Base-by-base conservation (phyloP, 257 asterid genomes). In the Eustoma russellianum region DNA sequence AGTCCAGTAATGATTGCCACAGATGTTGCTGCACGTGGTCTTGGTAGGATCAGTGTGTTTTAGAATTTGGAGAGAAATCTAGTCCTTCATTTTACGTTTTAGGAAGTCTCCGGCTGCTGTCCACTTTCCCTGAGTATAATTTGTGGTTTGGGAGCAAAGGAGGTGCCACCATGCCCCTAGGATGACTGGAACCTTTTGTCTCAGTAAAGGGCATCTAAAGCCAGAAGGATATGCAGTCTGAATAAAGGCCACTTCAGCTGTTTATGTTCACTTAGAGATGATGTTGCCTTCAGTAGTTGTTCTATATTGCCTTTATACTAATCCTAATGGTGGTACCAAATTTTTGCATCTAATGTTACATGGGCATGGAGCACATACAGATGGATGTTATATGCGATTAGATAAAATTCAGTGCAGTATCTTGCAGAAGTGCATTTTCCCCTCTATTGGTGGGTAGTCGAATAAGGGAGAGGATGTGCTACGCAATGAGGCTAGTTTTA, bases 1-100 rank as follows among this genome's bases (percentile, higher is more conserved):
- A 85, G 70, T 73, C 88, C 95, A 52, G 72, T 89, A 75, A 85
- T 88, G 97, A 81, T 74, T 75, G 97, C 97, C 70, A 88, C 95
- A 66, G 97, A 88, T 77, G 97, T 88, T 63, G 97, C 97, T 72
- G 97, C 97, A 41, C 95, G 97, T 73, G 97, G 97, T 74, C 95
- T 88, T 72, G 97, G 97, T 89, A 89, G 92, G 93, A 79, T 79
- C 66, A 73, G 56, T 67, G 69, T 17, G 43, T 71, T 79, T 77
- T 56, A 65, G 48, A 70, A 79, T 79, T 77, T 56, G 62, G 48
- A 70, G 72, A 94, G 92, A 69, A 46, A 59, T 74, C 66, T 68
- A 64, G 79, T 47, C 57, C 74, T 66, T 65, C 57, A 61, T 49
- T 67, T 64, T 78, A 60, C 65, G 58, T 50, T 55, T 50, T 73